Base-by-base conservation (phyloP, 2,329 filamentous ascomycete genomes). In the Ascochyta koolunga region DNA sequence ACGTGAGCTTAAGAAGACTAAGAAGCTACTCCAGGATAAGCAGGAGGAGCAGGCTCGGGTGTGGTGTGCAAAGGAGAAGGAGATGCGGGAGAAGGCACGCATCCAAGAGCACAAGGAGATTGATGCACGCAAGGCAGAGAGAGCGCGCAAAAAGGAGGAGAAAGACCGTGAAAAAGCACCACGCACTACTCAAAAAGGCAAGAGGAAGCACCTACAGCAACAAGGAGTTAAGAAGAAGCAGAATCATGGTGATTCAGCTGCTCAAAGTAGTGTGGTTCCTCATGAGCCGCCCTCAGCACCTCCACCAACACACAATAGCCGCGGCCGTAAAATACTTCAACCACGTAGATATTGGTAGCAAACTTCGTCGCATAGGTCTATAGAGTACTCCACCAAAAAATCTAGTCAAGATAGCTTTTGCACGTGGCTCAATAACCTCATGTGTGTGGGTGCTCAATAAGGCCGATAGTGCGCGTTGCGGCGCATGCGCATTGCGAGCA, bases 201-300 rank as follows among this genome's bases (percentile, higher is more conserved):
- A 42, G 47, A 24, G n/a, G n/a, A n/a, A n/a, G n/a, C n/a, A n/a
- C n/a, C n/a, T 29, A 50, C 13, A 36, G 38, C 21, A 27, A 33
- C 16, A 33, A 37, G 38, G 16, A 50, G 27, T 31, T 25, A 43
- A 21, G 16, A 50, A 50, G 25, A 40, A 35, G 47, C 37, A 50
- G 16, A 39, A 39, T 15, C 18, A 38, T 50, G 38, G 47, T 50
- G 27, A 13, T 35, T 19, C 37, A 31, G 33, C 47, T 43, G 38
- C 29, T 16, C 38, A 40, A 22, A 35, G 29, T 50, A 18, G 38
- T 50, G 27, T 41, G 32, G 29, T 25, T 50, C 2, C 27, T 50
- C 11, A 32, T 42, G 29, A 42, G 37, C 22, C 38, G 13, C 47
- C 27, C 37, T 31, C 5, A 11, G 31, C 37, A 43, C 22, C 47